Evolutionary conservation across 768 basidiomycete species (phyloP).

Genomic region (Lactarius hengduanensis): DNA sequence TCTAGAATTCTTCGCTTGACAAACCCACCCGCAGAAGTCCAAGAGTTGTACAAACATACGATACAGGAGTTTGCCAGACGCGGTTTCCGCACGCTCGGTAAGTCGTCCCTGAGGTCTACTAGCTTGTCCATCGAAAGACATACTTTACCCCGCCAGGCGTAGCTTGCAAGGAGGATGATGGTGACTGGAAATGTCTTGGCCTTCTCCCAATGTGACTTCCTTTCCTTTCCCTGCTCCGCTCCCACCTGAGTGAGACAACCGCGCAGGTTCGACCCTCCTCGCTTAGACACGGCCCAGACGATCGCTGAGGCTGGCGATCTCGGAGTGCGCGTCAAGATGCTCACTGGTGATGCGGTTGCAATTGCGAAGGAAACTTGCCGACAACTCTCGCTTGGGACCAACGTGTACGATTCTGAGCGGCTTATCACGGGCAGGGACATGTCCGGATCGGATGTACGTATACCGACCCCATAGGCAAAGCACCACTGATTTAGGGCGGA

Average conservation of each 20-base stretch:
- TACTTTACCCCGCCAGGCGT: constrained; percentile 33
- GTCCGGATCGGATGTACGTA: constrained; percentile 40
- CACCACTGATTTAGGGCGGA: neutral
- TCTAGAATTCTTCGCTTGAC: constrained; percentile 43
- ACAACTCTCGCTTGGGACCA: constrained; percentile 45
- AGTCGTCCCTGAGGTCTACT: neutral
- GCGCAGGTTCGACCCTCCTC: constrained; percentile 48
- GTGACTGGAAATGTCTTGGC: constrained; percentile 46
- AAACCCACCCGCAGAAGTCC: constrained; percentile 37
- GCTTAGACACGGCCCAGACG: constrained; percentile 45
- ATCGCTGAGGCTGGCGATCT: constrained; percentile 44
- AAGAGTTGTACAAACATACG: constrained; percentile 37
- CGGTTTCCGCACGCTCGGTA: constrained; percentile 45
- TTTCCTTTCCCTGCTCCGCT: neutral
- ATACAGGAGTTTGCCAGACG: constrained; percentile 43
- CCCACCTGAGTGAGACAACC: constrained; percentile 12
- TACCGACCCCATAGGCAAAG: neutral
- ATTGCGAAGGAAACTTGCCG: constrained; percentile 50
- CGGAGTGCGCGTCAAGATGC: constrained; percentile 50
- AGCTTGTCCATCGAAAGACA: neutral
- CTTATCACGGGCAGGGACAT: constrained; percentile 43
- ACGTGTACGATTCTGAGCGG: constrained; percentile 46
- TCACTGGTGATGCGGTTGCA: constrained; percentile 51
- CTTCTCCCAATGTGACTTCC: constrained; percentile 32
- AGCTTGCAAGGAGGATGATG: constrained; percentile 44